These are phyloP conservation scores for Prosopis cineraria DNA, from an alignment of 306 rosid species.

Conservation along the genomic window DNA sequence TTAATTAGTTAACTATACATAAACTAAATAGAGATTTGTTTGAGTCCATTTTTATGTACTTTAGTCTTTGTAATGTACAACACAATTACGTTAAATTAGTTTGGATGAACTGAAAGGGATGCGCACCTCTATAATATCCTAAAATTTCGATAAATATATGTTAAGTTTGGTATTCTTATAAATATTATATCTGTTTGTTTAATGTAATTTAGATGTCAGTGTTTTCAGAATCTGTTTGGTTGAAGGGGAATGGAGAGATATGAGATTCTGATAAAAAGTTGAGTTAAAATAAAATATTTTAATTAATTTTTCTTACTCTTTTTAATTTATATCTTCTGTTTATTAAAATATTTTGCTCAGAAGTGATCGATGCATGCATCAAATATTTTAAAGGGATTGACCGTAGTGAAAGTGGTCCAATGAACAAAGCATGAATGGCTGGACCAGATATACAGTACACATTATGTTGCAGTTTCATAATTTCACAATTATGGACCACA, in stretches of 20 bases:
- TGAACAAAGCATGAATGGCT: conserved; percentile 27
- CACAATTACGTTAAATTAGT: no score
- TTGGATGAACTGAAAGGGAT: neutral
- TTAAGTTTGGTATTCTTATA: neutral
- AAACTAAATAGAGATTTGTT: neutral
- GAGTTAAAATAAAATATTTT: no score
- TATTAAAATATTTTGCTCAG: no score
- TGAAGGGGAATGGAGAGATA: no score
- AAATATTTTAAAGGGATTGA: conserved; percentile 6
- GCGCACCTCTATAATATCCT: neutral
- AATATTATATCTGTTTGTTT: no score
- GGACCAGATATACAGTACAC: conserved; percentile 22
- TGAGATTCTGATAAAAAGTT: no score
- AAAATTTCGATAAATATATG: neutral
- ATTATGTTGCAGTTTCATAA: conserved; percentile 30
- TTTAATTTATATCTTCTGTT: no score
- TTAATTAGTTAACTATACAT: neutral
- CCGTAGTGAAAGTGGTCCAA: conserved; percentile 38
- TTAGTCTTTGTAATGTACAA: no score
- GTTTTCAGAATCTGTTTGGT: no score
- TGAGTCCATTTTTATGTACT: neutral
- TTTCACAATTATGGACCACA: conserved; percentile 29
- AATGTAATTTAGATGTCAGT: no score
- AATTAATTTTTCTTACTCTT: no score
- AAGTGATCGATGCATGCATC: conserved; percentile 14